phyloP scores from a whole-genome alignment of 2,329 filamentous ascomycete genomes.

The Monilinia aucupariae region DNA sequence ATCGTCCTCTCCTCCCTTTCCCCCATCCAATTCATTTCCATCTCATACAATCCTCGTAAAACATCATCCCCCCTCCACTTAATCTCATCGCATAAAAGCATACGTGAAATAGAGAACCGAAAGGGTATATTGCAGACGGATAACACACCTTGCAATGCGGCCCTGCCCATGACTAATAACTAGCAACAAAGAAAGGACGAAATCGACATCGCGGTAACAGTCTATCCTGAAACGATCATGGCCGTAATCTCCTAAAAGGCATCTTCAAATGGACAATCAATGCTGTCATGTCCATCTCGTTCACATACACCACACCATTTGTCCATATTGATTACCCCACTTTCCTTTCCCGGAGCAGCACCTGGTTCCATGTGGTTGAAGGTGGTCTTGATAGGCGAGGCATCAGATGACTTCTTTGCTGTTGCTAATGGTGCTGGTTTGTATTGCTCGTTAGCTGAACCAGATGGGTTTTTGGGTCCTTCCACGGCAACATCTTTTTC shows the following conservation, averaged over 20 bases:
- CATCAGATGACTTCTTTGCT: constrained; percentile 39
- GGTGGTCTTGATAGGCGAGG: constrained; percentile 43
- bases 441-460: constrained; percentile 39
- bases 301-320: constrained; percentile 99
- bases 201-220: neutral
- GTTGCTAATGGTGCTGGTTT: constrained; percentile 53
- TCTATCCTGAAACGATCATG: neutral
- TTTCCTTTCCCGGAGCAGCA: constrained; percentile 72
- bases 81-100: neutral
- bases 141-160: constrained; percentile 9
- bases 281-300: constrained; percentile 91
- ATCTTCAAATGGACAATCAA: constrained; percentile 90
- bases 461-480: constrained; percentile 39
- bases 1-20: constrained; percentile 18
- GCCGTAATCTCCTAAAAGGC: constrained; percentile 46
- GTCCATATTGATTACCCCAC: constrained; percentile 68
- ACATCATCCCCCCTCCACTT: neutral
- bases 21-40: neutral
- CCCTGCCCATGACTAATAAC: constrained; percentile 4
- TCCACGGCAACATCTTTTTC: constrained; percentile 39
- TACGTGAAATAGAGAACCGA: constrained; percentile 3
- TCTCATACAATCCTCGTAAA: neutral
- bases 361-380: constrained; percentile 60
- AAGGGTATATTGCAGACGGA: constrained; percentile 12
- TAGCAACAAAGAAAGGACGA: neutral